Evolutionary conservation across 78 protist species (phyloP).

Genomic region (Dictyostelium intermedium): DNA sequence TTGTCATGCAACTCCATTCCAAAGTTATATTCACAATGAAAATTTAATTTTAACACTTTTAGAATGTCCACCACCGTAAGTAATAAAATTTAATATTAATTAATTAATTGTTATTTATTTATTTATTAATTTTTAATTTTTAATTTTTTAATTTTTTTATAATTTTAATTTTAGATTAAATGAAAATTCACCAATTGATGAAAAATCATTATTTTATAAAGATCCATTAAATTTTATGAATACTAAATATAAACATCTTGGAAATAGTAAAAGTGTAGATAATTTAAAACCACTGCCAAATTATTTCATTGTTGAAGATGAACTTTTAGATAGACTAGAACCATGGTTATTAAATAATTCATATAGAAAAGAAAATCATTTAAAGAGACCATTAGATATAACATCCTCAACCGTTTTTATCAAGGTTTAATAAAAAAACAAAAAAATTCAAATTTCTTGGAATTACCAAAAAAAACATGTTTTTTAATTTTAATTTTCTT

Average conservation of each 20-base stretch:
- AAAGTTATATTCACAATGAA: constrained; percentile 79
- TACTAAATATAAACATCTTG: not conserved
- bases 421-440: not conserved
- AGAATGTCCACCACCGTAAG: constrained; percentile 81
- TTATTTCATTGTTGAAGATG: constrained; percentile 47
- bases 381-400: constrained; percentile 6
- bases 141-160: too few relatives aligned
- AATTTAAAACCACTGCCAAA: constrained; percentile 3
- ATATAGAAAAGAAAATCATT: not conserved
- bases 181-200: not conserved
- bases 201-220: constrained; percentile 21
- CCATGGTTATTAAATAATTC: not conserved
- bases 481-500: not conserved
- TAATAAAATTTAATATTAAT: not conserved
- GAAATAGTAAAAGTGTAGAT: not conserved
- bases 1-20: constrained; percentile 90
- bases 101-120: not conserved
- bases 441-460: not conserved
- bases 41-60: constrained; percentile 31
- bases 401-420: constrained; percentile 19
- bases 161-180: not conserved
- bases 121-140: not conserved
- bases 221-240: constrained; percentile 29
- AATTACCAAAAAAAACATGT: too few relatives aligned
- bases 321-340: not conserved